Conservation (phyloP, 176 grass and related monocot species). For the Cocos nucifera region DNA sequence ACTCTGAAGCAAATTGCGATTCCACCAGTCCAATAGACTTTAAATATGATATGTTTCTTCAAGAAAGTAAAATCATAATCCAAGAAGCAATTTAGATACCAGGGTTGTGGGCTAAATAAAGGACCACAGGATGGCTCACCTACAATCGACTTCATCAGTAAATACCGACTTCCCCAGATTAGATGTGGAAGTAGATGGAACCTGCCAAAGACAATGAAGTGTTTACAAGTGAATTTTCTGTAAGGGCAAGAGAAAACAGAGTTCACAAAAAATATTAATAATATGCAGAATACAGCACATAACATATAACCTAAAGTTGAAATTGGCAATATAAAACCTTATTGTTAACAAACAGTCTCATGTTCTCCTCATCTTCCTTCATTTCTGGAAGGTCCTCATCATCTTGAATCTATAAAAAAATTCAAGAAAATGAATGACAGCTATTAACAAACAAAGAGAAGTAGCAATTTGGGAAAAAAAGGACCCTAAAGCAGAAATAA, state of each 20-base stretch:
- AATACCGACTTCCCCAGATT: conserved; percentile 32
- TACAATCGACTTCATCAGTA: conserved; percentile 37
- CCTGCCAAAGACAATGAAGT: conserved; percentile 28
- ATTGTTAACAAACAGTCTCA: conserved; percentile 35
- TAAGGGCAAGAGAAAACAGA: neutral
- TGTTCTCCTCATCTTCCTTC: conserved; percentile 83
- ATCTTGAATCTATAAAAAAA: conserved; percentile 44
- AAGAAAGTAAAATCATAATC: too few species aligned
- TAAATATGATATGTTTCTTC: too few species aligned
- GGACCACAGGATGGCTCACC: conserved; percentile 32
- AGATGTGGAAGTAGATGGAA: conserved; percentile 40
- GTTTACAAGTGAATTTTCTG: neutral
- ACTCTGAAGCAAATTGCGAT: too few species aligned
- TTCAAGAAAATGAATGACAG: conserved; percentile 24
- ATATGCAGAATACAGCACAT: too few species aligned
- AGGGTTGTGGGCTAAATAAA: too few species aligned
- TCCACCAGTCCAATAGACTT: too few species aligned
- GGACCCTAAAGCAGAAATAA: neutral
- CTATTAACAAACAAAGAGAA: neutral
- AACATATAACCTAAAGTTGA: too few species aligned
- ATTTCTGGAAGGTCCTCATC: conserved; percentile 71
- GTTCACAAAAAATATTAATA: too few species aligned
- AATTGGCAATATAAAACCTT: conserved; percentile 35
- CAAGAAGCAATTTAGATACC: too few species aligned
- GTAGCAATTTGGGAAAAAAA: neutral